These are phyloP conservation scores for Punctularia strigosozonata DNA, from an alignment of 768 basidiomycete species.

Conservation along the genomic window DNA sequence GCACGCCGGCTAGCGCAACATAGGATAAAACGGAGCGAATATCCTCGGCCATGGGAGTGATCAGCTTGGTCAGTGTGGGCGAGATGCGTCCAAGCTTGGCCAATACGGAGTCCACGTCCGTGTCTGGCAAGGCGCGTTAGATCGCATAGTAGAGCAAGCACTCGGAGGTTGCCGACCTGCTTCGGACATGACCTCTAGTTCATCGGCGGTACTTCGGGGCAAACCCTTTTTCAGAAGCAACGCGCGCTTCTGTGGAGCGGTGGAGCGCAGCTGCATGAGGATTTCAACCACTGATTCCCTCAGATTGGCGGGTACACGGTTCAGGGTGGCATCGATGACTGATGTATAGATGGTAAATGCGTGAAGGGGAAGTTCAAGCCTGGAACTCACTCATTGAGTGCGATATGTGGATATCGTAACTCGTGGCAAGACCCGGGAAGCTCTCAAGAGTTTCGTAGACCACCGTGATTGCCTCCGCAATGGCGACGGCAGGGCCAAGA, in stretches of 20 bases:
- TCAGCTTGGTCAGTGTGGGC: conserved; percentile 33
- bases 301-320: conserved; percentile 45
- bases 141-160: background rate
- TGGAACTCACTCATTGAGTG: conserved; percentile 55
- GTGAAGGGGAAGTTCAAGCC: conserved; percentile 1
- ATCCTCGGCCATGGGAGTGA: conserved; percentile 44
- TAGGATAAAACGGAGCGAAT: conserved; percentile 51
- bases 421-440: conserved; percentile 57
- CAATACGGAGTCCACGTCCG: conserved; percentile 47
- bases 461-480: conserved; percentile 63
- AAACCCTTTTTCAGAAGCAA: conserved; percentile 61
- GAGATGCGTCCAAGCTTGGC: conserved; percentile 49
- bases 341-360: conserved; percentile 2
- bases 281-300: conserved; percentile 51
- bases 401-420: conserved; percentile 69
- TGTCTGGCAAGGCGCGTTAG: conserved; percentile 26
- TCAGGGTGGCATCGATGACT: conserved; percentile 62
- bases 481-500: conserved; percentile 53
- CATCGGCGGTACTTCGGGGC: conserved; percentile 54
- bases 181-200: conserved; percentile 60
- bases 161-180: conserved; percentile 31
- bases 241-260: conserved; percentile 56
- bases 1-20: conserved; percentile 50
- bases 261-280: conserved; percentile 52
- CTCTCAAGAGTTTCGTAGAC: conserved; percentile 54